Evolutionary conservation across 2,329 filamentous ascomycete species (phyloP), one percentile per base, ranked within the genome.

Genomic region (Pseudohalonectria lignicola): DNA sequence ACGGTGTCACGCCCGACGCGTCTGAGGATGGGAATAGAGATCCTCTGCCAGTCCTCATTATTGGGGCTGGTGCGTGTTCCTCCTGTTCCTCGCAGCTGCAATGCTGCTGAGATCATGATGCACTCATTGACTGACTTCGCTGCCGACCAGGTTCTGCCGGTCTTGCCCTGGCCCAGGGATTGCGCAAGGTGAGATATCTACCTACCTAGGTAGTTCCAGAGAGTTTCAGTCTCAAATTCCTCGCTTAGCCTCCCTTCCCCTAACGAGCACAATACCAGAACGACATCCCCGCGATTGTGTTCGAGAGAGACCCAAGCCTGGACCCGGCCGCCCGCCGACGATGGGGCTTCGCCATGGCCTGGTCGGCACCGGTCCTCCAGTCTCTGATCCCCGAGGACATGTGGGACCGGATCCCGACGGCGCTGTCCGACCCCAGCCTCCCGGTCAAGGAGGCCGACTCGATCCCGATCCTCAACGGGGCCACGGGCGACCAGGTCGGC

Each of bases 81-180:
- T n/a, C n/a, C n/a, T n/a, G n/a, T n/a, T n/a, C n/a, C n/a, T n/a
- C n/a, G n/a, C n/a, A n/a, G n/a, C n/a, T n/a, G n/a, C n/a, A n/a
- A n/a, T n/a, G n/a, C n/a, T n/a, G n/a, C n/a, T n/a, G n/a, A n/a
- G n/a, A n/a, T n/a, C n/a, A n/a, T n/a, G n/a, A n/a, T n/a, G n/a
- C n/a, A n/a, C n/a, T n/a, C n/a, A n/a, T n/a, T n/a, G n/a, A n/a
- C n/a, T n/a, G n/a, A n/a, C n/a, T n/a, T n/a, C n/a, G n/a, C n/a
- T n/a, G n/a, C n/a, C n/a, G n/a, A n/a, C 7, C 7, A 36, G 34
- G 34, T 4, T 36, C 25, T 29, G 12, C 23, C 17, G 34, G 34
- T 15, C 34, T 36, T 30, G 20, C 34, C 10, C 23, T 36, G 20
- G 34, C 34, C 8, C 23, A 36, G 17, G 34, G 34, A n/a, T 18